Percentiles rank a stretch among this genome's conserved stretches.
phyloP scores from a whole-genome alignment of 1,139 yeast species.

The Hansenula lynferdii region DNA sequence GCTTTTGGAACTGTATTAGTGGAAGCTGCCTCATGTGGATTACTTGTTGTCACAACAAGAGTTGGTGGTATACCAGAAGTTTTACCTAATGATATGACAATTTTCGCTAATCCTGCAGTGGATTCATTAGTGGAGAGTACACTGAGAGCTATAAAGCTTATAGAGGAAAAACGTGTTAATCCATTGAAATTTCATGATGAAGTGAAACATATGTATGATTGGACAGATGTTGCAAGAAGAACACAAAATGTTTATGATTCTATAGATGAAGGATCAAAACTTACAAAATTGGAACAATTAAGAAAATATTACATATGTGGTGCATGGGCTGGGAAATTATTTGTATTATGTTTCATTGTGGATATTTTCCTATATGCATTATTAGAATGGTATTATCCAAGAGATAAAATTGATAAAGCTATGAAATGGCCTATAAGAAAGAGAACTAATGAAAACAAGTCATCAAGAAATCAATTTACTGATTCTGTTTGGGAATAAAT shows the following conservation, averaged over 20 bases:
- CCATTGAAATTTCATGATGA: slow-evolving; percentile 75
- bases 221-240: slow-evolving; percentile 84
- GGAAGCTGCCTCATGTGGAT: slow-evolving; percentile 96
- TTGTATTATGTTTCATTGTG: slow-evolving; percentile 41
- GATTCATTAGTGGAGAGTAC: slow-evolving; percentile 73
- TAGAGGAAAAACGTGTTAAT: slow-evolving; percentile 57
- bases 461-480: too few species aligned
- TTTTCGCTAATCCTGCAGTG: slow-evolving; percentile 83
- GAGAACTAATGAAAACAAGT: background rate
- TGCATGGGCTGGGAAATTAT: slow-evolving; percentile 64
- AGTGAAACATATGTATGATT: slow-evolving; percentile 80
- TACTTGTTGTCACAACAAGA: slow-evolving; percentile 88
- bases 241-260: slow-evolving; percentile 79
- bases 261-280: slow-evolving; percentile 30
- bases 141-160: slow-evolving; percentile 53
- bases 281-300: slow-evolving; percentile 52
- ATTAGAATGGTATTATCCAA: slow-evolving; percentile 71
- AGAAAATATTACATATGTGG: slow-evolving; percentile 47
- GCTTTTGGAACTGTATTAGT: slow-evolving; percentile 98
- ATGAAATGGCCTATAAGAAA: slow-evolving; percentile 62
- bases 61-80: slow-evolving; percentile 99
- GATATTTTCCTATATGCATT: slow-evolving; percentile 63
- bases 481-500: too few species aligned
- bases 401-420: slow-evolving; percentile 61
- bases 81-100: slow-evolving; percentile 88